These are phyloP conservation scores for Smallanthus sonchifolius DNA, from an alignment of 129 eudicot species.

Conservation along the genomic window DNA sequence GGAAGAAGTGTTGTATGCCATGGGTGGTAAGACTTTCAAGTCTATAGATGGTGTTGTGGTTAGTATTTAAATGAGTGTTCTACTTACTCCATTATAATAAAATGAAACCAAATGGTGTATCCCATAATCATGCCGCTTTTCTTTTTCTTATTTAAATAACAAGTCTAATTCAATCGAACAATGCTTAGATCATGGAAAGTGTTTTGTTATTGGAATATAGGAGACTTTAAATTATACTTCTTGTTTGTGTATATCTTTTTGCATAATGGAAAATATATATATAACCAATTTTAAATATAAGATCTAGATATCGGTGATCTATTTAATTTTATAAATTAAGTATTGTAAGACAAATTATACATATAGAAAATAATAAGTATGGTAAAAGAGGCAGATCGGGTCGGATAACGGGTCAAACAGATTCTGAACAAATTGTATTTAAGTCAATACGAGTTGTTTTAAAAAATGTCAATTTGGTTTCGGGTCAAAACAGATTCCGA, in stretches of 20 bases:
- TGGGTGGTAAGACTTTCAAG: constrained; percentile 3
- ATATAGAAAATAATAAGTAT: too few species aligned
- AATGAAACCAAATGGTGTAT: constrained; percentile 14
- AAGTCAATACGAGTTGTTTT: too few species aligned
- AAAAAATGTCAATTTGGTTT: too few species aligned
- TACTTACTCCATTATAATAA: constrained; percentile 28
- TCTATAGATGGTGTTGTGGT: constrained; percentile 14
- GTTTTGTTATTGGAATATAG: not conserved
- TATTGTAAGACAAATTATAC: too few species aligned
- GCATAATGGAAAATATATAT: not conserved
- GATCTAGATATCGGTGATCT: not conserved
- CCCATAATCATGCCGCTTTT: constrained; percentile 32
- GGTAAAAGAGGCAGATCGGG: too few species aligned
- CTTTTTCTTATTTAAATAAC: not conserved
- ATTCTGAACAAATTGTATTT: too few species aligned
- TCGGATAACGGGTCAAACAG: too few species aligned
- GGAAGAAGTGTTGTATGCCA: constrained; percentile 27
- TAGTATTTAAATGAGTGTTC: constrained; percentile 21
- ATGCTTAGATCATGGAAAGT: constrained; percentile 20
- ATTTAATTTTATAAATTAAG: too few species aligned
- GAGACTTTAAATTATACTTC: not conserved
- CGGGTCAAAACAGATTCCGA: too few species aligned
- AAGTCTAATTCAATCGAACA: constrained; percentile 2
- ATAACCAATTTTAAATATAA: not conserved
- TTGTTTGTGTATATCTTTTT: not conserved